phyloP scores from a whole-genome alignment of 2,329 filamentous ascomycete species.

The Thielaviopsis ethacetica region DNA sequence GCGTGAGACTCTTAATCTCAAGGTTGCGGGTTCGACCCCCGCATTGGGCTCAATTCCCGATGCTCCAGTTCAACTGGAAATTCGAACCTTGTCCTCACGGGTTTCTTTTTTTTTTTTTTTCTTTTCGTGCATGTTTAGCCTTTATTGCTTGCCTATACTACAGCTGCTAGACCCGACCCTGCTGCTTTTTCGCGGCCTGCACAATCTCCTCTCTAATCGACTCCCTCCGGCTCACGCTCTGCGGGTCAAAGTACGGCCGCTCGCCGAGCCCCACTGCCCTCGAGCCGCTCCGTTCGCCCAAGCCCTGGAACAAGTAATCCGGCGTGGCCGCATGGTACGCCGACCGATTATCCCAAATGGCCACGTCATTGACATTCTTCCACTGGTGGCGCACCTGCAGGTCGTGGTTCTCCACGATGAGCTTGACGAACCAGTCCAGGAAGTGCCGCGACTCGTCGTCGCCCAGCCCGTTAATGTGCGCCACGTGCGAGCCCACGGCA shows the following conservation, averaged over 20 bases:
- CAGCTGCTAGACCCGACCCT: too few relatives aligned
- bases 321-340: slow-evolving; percentile 38
- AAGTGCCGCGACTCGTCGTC: slow-evolving; percentile 30
- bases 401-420: slow-evolving; percentile 39
- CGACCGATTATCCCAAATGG: slow-evolving; percentile 43
- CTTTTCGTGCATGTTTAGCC: too few relatives aligned
- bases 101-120: too few relatives aligned
- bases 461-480: slow-evolving; percentile 33
- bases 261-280: slow-evolving; percentile 37
- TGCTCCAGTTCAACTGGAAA: slow-evolving; percentile 11
- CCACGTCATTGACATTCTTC: slow-evolving; percentile 25
- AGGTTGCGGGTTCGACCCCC: slow-evolving; percentile 27
- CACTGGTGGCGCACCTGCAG: slow-evolving; percentile 33
- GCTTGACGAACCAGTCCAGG: slow-evolving; percentile 33
- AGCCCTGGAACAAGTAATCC: slow-evolving; percentile 29
- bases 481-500: slow-evolving; percentile 32
- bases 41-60: slow-evolving; percentile 16
- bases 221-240: slow-evolving; percentile 18
- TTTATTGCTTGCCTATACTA: too few relatives aligned
- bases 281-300: slow-evolving; percentile 31
- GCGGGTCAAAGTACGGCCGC: slow-evolving; percentile 34
- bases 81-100: slow-evolving; percentile 5
- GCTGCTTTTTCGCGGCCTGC: neutral
- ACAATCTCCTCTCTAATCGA: slow-evolving; percentile 7
- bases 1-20: slow-evolving; percentile 51